Evolutionary conservation across 306 rosid genomes (phyloP), one percentile per base, ranked within the genome.

Genomic region (Cicer judaicum): DNA sequence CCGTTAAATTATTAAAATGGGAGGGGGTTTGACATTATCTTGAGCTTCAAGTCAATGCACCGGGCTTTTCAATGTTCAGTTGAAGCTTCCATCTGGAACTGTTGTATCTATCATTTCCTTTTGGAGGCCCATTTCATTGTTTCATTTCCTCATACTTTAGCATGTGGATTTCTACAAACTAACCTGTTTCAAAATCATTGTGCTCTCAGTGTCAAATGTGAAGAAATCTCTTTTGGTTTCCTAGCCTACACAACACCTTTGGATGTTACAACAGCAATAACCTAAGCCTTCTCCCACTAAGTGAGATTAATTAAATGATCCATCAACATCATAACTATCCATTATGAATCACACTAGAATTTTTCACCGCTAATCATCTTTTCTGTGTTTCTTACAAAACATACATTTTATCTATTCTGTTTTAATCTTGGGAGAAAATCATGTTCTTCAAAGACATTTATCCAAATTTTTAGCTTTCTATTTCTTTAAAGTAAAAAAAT

Each of bases 11-110:
- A 60, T 53, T 44, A 42, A 5, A 15, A 11, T 47, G 54, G 21
- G 10, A 11, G 10, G 15, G 42, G 16, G 34, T 16, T 55, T 8
- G 21, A 15, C 38, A 50, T 24, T 19, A 42, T 65, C 43, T 41
- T 4, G 66, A 61, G 47, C 18, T 67, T 54, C 62, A 67, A 67
- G 16, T 56, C 52, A 36, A 16, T 42, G 74, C 9, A 19, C 15
- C 0, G 5, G 16, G 42, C 46, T 65, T 41, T 76, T 43, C 42
- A 16, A 13, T 54, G 14, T 38, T 29, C 9, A 41, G 18, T 68
- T 38, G 52, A 57, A 47, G 61, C 56, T 72, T 72, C 10, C 29
- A 13, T 57, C 15, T 55, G 60, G 60, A 76, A 36, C n/a, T 56
- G 75, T 56, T 43, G 13, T 42, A n/a, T 57, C 24, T 55, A 10